A percentile compares a stretch with the other conserved stretches of the same genome.
Evolutionary conservation across 495 filamentous ascomycete genomes (phyloP).

Genomic region (Neurospora sp.): DNA sequence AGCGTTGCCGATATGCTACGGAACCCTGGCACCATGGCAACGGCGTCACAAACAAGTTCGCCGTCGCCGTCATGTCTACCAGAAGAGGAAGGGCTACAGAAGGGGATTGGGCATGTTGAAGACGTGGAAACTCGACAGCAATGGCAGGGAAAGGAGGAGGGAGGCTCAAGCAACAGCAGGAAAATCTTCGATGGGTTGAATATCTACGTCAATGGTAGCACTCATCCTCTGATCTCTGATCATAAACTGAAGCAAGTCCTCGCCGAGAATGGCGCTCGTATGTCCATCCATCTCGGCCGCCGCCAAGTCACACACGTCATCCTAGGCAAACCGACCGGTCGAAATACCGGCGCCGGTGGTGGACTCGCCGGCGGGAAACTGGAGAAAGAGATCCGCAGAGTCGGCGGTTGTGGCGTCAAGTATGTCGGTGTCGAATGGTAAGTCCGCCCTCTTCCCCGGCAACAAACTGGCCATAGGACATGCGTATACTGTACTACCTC

Average conservation of each 20-base stretch:
- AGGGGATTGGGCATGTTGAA: not conserved
- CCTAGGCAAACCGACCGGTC: constrained; percentile 47
- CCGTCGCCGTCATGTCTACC: not conserved
- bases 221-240: constrained; percentile 70
- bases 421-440: constrained; percentile 80
- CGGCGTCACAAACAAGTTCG: not conserved
- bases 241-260: constrained; percentile 76
- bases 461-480: not conserved
- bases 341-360: constrained; percentile 51
- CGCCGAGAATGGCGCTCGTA: constrained; percentile 56
- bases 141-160: constrained; percentile 27
- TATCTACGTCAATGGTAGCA: constrained; percentile 86
- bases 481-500: not conserved
- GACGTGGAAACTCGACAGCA: constrained; percentile 8
- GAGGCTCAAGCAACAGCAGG: constrained; percentile 14
- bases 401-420: constrained; percentile 59
- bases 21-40: constrained; percentile 33
- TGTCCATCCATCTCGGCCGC: constrained; percentile 58
- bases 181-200: constrained; percentile 54
- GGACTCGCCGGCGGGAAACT: constrained; percentile 73
- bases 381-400: constrained; percentile 63
- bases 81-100: not conserved
- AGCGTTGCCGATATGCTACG: constrained; percentile 40
- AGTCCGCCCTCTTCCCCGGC: constrained; percentile 10
- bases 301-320: constrained; percentile 81